A percentile compares a stretch with the other conserved stretches of the same genome.
These are phyloP conservation scores for Leucosporidium scottii DNA, from an alignment of 768 basidiomycete genomes.

Conservation along the genomic window DNA sequence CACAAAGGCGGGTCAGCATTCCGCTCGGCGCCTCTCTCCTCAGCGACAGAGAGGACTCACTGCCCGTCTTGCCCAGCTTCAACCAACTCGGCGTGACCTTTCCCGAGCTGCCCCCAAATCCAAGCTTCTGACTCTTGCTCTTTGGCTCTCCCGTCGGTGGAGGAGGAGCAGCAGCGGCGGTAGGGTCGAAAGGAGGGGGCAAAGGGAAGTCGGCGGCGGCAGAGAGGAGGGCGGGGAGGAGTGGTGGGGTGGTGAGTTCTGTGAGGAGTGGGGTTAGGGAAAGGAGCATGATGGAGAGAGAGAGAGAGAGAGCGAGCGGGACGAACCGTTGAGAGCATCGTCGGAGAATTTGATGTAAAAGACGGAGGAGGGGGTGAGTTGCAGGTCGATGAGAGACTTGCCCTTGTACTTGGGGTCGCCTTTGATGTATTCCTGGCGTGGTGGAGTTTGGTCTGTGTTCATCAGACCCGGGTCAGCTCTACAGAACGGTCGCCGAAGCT, in stretches of 20 bases:
- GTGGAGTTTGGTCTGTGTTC: constrained; percentile 65
- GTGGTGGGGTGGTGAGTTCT: constrained; percentile 61
- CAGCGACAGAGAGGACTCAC: not conserved
- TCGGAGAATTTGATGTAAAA: constrained; percentile 70
- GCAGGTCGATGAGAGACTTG: constrained; percentile 59
- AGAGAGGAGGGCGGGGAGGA: constrained; percentile 53
- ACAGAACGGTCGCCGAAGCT: too few relatives aligned
- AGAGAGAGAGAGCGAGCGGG: not conserved
- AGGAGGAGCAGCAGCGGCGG: not conserved
- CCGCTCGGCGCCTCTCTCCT: not conserved
- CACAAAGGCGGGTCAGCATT: not conserved
- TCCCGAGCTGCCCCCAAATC: constrained; percentile 13
- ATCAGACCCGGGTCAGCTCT: too few relatives aligned
- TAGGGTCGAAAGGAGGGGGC: constrained; percentile 47
- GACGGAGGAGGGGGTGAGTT: constrained; percentile 71
- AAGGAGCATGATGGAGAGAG: not conserved
- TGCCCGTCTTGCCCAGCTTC: constrained; percentile 7
- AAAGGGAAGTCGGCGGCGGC: constrained; percentile 61
- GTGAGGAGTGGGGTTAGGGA: not conserved
- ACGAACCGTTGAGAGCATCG: constrained; percentile 28
- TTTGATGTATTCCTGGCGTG: constrained; percentile 72
- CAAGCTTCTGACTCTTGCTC: constrained; percentile 11
- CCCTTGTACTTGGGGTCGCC: constrained; percentile 68
- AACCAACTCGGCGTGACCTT: constrained; percentile 22
- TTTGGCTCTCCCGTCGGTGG: not conserved